Evolutionary conservation across 345 rosid species (phyloP), one percentile per base, ranked within the genome.

Genomic region (Populus simonii): DNA sequence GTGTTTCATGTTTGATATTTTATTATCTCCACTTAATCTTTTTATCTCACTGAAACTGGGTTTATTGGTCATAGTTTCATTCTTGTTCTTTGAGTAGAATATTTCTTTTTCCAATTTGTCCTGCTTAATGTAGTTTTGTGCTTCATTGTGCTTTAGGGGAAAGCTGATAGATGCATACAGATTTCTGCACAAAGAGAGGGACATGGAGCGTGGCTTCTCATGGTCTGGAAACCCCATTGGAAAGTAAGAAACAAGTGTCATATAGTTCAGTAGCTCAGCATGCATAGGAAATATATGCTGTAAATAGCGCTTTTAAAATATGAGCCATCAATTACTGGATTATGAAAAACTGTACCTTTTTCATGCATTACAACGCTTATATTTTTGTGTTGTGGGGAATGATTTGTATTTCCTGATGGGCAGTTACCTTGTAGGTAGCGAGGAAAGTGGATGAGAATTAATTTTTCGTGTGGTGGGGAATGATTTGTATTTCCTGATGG

Each of bases 211-310:
- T 77, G 99, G 99, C 76, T 96, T 96, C 86, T 95, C 99, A 66
- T 93, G 98, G 97, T 94, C 93, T 12, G 97, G 98, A 62, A 53
- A 92, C 77, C 97, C 97, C 20, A 85, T 94, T 77, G 98, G 97
- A 78, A 94, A 92, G 98, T 94, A 91, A 85, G 92, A 66, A 76
- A 70, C 29, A 4, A 38, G 33, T 31, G 41, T 23, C 5, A n/a
- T 39, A 70, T 45, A 29, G 16, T 38, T 68, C 18, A 57, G n/a
- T 33, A 63, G 13, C 23, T 47, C 31, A 70, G 31, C 70, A 55
- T 35, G 23, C 45, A 61, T 65, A 49, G 22, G 47, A 72, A 43
- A 51, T 22, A 35, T 35, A 8, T 33, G 71, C 71, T 45, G 20
- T 73, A 39, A 51, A 18, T 67, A 55, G 20, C 8, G 53, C 10